Evolutionary conservation across 495 filamentous ascomycete species (phyloP).

Genomic region (Penicillium tannophilum): DNA sequence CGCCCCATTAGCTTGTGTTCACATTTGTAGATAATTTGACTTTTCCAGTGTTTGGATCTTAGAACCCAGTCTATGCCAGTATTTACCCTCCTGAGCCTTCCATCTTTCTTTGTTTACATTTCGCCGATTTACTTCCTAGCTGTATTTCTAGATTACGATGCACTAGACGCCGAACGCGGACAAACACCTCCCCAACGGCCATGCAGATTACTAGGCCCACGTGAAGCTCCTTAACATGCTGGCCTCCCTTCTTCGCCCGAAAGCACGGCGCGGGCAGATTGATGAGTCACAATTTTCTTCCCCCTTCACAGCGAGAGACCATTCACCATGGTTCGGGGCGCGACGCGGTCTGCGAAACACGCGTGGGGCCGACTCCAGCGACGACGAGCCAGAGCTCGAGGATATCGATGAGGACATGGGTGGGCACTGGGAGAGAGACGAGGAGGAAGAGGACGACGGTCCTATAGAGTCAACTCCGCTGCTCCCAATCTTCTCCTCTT

Average conservation of each 20-base stretch:
- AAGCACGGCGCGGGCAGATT: constrained; percentile 34
- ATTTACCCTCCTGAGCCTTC: not conserved
- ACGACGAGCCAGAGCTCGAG: constrained; percentile 36
- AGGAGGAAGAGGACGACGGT: constrained; percentile 60
- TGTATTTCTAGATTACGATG: not conserved
- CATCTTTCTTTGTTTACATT: not conserved
- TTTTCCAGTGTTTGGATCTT: not conserved
- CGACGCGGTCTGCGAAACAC: constrained; percentile 16
- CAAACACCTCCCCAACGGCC: constrained; percentile 8
- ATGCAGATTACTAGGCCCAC: constrained; percentile 14
- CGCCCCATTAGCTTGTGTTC: not conserved
- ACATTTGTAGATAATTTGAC: not conserved
- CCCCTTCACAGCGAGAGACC: constrained; percentile 38
- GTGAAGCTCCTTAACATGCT: constrained; percentile 37
- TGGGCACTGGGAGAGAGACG: constrained; percentile 47
- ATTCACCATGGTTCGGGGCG: constrained; percentile 32
- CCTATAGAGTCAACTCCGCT: constrained; percentile 60
- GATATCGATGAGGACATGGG: constrained; percentile 38
- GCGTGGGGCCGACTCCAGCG: constrained; percentile 11
- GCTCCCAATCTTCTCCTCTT: constrained; percentile 81
- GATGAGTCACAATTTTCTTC: constrained; percentile 55
- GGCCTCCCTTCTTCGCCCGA: constrained; percentile 51
- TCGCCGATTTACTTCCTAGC: not conserved
- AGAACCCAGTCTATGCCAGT: not conserved
- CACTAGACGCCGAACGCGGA: not conserved